Conservation (phyloP, 148 eudicot genomes). For the Euryodendron excelsum region DNA sequence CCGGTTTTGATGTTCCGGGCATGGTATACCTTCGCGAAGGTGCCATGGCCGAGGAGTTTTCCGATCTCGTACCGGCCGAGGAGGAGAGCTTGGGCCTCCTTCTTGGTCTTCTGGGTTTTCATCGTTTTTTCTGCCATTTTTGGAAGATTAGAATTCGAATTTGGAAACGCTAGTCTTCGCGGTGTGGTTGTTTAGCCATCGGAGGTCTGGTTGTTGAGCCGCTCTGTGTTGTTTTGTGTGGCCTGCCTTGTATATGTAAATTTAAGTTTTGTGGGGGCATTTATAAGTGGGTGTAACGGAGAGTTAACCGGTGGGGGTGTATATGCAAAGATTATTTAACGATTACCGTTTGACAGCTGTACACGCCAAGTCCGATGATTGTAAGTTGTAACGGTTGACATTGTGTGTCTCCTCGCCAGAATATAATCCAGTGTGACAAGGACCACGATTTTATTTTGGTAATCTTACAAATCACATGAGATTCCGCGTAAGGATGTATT, state of each 20-base stretch:
- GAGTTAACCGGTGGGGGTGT: neutral
- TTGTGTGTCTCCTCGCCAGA: too few relatives aligned
- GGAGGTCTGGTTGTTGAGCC: neutral
- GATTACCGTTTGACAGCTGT: neutral
- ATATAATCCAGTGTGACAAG: too few relatives aligned
- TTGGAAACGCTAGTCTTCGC: neutral
- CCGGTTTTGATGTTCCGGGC: constrained; percentile 16
- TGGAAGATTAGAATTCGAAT: neutral
- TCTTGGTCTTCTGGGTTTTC: constrained; percentile 15
- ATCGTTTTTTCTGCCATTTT: neutral
- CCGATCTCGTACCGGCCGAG: constrained; percentile 36
- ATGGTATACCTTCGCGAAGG: constrained; percentile 31
- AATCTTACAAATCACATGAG: too few relatives aligned
- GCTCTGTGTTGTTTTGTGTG: neutral
- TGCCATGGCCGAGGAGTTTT: constrained; percentile 33
- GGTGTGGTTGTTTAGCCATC: neutral
- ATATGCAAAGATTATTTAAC: neutral
- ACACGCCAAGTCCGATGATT: neutral
- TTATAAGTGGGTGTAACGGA: neutral
- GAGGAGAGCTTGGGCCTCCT: constrained; percentile 9
- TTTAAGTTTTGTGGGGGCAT: neutral
- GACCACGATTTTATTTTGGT: too few relatives aligned
- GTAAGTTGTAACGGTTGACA: neutral
- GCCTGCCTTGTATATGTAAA: neutral
- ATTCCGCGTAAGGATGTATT: too few relatives aligned